Base-by-base conservation (phyloP, 352 stramenopile genomes). In the Pythium phragmitis region DNA sequence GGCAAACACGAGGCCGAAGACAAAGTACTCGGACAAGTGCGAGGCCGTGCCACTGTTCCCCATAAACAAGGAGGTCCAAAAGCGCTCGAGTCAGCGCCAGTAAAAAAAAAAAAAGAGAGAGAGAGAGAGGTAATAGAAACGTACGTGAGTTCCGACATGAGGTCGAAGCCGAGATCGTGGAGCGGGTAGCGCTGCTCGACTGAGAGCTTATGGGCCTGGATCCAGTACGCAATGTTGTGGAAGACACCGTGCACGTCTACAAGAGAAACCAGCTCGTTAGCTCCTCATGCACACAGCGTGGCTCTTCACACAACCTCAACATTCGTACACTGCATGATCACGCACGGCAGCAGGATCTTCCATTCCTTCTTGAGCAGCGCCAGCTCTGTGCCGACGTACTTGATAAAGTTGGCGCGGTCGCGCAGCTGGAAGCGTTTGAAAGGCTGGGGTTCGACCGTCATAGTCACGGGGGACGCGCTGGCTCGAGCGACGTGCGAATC, bases 141-240 rank as follows among this genome's bases (percentile, higher is more conserved):
- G 41, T 73, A 85, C 75, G 65, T 75, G 12, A 95, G 60, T 66
- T 95, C 84, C 5, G 74, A 63, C 73, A 95, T 85, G 60, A 93
- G 71, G 51, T 76, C 61, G 45, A 84, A 95, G 46, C 87, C 87
- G n/a, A 91, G 54, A 58, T 95, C 87, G 59, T 92, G 74, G 16
- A 95, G 76, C 49, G 72, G 74, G 48, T 86, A 85, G 56, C 87
- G 85, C 75, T 95, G 87, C 62, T 81, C 74, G 2, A 68, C 51
- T 23, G 82, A 77, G 9, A 94, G 70, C 57, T 89, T 77, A 57
- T 87, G 53, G 28, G 55, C 80, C 62, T 95, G 87, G 55, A 95
- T 81, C 73, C 82, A 95, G 75, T 95, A 95, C 42, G 87, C 87
- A 46, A 89, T 39, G 74, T 95, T 95, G 73, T 95, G 87, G 73